Percentiles rank a stretch among this genome's conserved stretches.
These are phyloP conservation scores for Chenopodium suecicum DNA, from an alignment of 148 eudicot genomes.

Conservation along the genomic window DNA sequence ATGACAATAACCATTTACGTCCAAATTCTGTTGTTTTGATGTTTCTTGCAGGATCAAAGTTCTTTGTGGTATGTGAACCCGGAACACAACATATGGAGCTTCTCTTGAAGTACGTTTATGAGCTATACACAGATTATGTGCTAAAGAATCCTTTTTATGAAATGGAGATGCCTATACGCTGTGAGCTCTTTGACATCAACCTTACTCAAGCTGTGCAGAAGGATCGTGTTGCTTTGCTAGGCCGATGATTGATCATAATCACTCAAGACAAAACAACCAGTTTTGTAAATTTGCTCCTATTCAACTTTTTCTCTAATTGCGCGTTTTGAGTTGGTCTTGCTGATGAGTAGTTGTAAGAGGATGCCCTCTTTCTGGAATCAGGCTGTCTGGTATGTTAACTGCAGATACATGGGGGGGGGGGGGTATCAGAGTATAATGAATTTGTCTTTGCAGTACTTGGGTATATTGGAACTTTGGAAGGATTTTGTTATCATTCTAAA, in stretches of 20 bases:
- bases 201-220: constrained; percentile 79
- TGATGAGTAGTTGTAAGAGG: background rate
- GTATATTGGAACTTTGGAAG: no score
- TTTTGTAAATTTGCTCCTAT: constrained; percentile 6
- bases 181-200: constrained; percentile 90
- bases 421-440: no score
- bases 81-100: constrained; percentile 69
- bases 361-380: background rate
- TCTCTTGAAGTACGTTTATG: constrained; percentile 71
- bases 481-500: no score
- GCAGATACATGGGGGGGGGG: background rate
- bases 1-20: no score
- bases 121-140: constrained; percentile 84
- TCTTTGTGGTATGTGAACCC: constrained; percentile 83
- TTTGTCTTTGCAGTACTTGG: no score
- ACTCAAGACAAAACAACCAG: background rate
- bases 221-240: constrained; percentile 75
- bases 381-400: background rate
- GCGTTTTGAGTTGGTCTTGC: background rate
- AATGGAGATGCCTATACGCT: constrained; percentile 98
- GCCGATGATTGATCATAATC: constrained; percentile 44
- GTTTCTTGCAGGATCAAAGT: constrained; percentile 62
- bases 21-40: background rate
- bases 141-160: constrained; percentile 94
- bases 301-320: background rate